phyloP scores from a whole-genome alignment of 495 filamentous ascomycete species.

The Sporormia fimetaria region DNA sequence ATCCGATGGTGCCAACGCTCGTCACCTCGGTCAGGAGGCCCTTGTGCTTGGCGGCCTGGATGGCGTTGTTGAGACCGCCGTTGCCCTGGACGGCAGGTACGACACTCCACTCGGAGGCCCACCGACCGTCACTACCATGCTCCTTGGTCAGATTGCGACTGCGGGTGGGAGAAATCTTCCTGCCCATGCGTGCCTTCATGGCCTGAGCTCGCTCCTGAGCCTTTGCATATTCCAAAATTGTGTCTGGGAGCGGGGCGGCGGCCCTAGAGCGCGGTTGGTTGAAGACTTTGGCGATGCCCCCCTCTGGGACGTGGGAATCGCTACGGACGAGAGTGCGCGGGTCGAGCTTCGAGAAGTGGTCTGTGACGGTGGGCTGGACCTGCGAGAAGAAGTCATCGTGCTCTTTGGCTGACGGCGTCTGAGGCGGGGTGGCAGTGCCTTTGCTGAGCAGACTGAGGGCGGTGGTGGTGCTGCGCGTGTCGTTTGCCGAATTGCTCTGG shows the following conservation, averaged over 20 bases:
- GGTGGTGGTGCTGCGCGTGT: constrained; percentile 31
- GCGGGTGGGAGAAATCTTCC: too few relatives aligned
- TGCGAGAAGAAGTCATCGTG: constrained; percentile 52
- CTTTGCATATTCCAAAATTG: constrained; percentile 56
- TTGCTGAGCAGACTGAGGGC: constrained; percentile 11
- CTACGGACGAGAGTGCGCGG: constrained; percentile 37
- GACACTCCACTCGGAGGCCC: constrained; percentile 64
- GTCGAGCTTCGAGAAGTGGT: constrained; percentile 36
- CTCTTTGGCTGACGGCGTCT: constrained; percentile 52
- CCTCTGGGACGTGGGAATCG: constrained; percentile 58
- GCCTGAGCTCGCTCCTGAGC: constrained; percentile 31
- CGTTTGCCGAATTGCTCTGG: constrained; percentile 28
- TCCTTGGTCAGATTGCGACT: constrained; percentile 13
- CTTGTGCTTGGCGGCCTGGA: constrained; percentile 58
- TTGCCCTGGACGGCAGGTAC: constrained; percentile 81
- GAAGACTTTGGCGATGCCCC: constrained; percentile 41
- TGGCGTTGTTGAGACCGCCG: constrained; percentile 76
- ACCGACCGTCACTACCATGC: constrained; percentile 44
- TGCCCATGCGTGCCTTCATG: constrained; percentile 30
- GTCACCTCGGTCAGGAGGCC: constrained; percentile 54
- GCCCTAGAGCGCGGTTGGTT: constrained; percentile 67
- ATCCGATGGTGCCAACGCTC: constrained; percentile 86
- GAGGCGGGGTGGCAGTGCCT: constrained; percentile 38
- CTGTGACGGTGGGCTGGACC: constrained; percentile 30
- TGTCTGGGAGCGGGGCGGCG: constrained; percentile 55